Conservation (phyloP, 306 rosid genomes). For the Vigna angularis region DNA sequence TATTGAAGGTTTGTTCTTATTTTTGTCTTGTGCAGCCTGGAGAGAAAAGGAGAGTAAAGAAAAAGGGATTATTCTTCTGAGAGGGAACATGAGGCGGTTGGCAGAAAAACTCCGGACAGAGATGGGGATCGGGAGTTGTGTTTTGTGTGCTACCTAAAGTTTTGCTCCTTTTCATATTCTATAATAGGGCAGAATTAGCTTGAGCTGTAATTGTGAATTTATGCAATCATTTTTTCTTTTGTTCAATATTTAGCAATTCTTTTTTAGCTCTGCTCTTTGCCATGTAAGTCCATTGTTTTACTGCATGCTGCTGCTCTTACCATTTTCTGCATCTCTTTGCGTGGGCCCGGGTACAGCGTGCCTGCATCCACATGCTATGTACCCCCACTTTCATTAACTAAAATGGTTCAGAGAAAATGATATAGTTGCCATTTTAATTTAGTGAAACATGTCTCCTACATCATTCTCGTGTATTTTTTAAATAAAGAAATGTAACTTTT, state of each 20-base stretch:
- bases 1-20: conserved; percentile 22
- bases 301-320: conserved; percentile 14
- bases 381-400: not conserved
- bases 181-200: conserved; percentile 53
- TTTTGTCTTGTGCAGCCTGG: conserved; percentile 69
- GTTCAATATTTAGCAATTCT: conserved; percentile 39
- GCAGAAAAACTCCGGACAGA: not conserved
- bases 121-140: conserved; percentile 44
- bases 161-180: conserved; percentile 42
- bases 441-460: not conserved
- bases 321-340: conserved; percentile 40
- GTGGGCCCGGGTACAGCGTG: conserved; percentile 29
- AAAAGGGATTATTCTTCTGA: conserved; percentile 73
- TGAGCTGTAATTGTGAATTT: conserved; percentile 52
- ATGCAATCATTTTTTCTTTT: conserved; percentile 30
- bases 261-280: conserved; percentile 1
- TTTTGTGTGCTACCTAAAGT: conserved; percentile 44
- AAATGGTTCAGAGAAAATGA: conserved; percentile 17
- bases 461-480: not conserved
- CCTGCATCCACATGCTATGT: not conserved
- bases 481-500: not conserved
- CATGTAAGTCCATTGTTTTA: conserved; percentile 29
- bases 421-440: conserved; percentile 2
- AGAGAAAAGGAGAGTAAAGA: conserved; percentile 82
- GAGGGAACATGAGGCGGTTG: conserved; percentile 30